Conservation (phyloP, 768 basidiomycete genomes). For the Podaxis sp. region DNA sequence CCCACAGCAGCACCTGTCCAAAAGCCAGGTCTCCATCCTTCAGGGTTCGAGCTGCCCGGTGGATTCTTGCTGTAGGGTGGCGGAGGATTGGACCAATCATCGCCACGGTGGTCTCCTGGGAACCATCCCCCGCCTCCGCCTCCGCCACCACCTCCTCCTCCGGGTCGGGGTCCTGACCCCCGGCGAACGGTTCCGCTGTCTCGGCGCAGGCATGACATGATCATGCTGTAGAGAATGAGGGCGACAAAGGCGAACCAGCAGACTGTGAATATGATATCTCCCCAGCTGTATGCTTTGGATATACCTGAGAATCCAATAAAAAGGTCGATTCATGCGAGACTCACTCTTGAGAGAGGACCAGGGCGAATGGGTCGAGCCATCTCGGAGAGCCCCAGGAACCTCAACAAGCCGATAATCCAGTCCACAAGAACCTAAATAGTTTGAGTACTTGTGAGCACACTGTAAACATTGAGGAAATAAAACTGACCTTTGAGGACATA, state of each 20-base stretch:
- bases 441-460: neutral
- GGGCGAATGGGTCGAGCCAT: slow-evolving; percentile 28
- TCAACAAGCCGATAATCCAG: slow-evolving; percentile 81
- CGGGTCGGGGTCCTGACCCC: slow-evolving; percentile 35
- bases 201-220: slow-evolving; percentile 52
- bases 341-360: slow-evolving; percentile 29
- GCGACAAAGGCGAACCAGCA: slow-evolving; percentile 55
- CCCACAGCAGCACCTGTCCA: slow-evolving; percentile 83
- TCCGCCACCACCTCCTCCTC: slow-evolving; percentile 38
- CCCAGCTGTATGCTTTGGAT: slow-evolving; percentile 45
- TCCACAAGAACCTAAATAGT: slow-evolving; percentile 72
- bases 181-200: slow-evolving; percentile 20
- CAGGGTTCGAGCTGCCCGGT: slow-evolving; percentile 22
- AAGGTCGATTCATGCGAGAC: slow-evolving; percentile 9
- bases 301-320: neutral
- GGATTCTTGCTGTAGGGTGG: slow-evolving; percentile 59
- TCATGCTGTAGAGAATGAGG: slow-evolving; percentile 56
- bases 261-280: slow-evolving; percentile 51
- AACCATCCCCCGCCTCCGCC: slow-evolving; percentile 48
- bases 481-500: slow-evolving; percentile 77
- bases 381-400: slow-evolving; percentile 50
- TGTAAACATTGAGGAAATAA: slow-evolving; percentile 10
- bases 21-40: slow-evolving; percentile 70
- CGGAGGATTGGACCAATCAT: slow-evolving; percentile 36
- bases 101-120: slow-evolving; percentile 42